phyloP scores from a whole-genome alignment of 257 asterid genomes.

The Phtheirospermum japonicum region DNA sequence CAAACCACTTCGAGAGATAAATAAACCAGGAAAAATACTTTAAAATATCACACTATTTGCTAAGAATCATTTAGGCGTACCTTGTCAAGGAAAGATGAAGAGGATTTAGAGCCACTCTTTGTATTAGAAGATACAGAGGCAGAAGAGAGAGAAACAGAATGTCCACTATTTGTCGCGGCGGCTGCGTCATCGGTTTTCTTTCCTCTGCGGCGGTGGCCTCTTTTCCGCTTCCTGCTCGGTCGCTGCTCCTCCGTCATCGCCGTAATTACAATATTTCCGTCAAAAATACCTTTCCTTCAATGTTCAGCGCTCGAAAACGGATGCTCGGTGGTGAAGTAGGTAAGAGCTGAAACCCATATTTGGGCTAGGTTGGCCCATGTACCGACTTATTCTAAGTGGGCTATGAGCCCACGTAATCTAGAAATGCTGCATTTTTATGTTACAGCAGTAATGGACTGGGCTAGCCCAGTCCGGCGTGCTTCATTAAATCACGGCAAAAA shows the following conservation, averaged over 20 bases:
- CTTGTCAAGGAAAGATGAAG: constrained; percentile 72
- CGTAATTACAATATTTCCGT: background rate
- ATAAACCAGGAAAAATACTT: background rate
- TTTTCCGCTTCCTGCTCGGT: constrained; percentile 56
- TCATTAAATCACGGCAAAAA: too few relatives aligned
- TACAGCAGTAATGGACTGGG: background rate
- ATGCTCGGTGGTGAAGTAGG: background rate
- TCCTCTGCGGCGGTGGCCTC: constrained; percentile 36
- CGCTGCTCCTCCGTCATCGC: constrained; percentile 41
- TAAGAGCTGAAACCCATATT: background rate
- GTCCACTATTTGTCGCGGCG: constrained; percentile 20
- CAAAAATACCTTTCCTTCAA: background rate
- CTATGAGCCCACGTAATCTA: background rate
- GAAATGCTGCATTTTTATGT: background rate
- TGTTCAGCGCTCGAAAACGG: background rate
- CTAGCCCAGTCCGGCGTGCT: too few relatives aligned
- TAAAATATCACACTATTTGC: background rate
- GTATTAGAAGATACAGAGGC: constrained; percentile 27
- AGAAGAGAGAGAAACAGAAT: constrained; percentile 30
- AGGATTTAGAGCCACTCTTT: constrained; percentile 40
- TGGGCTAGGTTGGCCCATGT: constrained; percentile 3
- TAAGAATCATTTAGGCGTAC: constrained; percentile 29
- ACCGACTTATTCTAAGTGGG: background rate
- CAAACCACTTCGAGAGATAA: background rate
- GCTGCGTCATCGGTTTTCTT: constrained; percentile 24